Evolutionary conservation across 2,329 filamentous ascomycete species (phyloP).

Genomic region (Diplodia scrobiculata): DNA sequence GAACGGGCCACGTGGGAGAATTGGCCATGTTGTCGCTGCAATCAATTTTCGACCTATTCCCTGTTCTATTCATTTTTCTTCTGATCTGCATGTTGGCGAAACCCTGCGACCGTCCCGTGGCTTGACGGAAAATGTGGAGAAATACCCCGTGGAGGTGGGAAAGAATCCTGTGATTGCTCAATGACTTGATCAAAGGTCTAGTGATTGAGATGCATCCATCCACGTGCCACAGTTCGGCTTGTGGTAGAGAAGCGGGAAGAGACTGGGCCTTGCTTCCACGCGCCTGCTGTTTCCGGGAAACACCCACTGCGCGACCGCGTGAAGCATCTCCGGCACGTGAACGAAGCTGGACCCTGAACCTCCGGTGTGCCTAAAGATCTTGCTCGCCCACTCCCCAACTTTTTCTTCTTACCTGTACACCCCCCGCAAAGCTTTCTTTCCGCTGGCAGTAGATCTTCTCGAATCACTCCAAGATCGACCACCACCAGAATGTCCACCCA

Average conservation of each 20-base stretch:
- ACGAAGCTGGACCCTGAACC: background rate
- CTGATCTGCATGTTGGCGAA: background rate
- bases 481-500: background rate
- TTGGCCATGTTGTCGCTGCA: background rate
- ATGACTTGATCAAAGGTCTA: background rate
- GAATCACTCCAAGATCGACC: background rate
- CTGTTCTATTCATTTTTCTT: too few species aligned
- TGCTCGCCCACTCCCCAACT: background rate
- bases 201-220: background rate
- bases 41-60: too few species aligned
- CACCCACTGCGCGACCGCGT: background rate
- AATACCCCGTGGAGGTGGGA: background rate
- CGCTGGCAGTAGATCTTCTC: background rate
- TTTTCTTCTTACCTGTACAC: background rate
- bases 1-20: background rate
- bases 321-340: background rate
- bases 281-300: background rate
- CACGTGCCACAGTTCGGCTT: background rate
- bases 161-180: background rate
- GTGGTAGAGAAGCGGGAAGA: background rate
- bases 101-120: too few species aligned
- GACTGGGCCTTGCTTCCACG: background rate
- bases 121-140: background rate
- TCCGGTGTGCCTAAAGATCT: background rate
- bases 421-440: background rate